Evolutionary conservation across 495 filamentous ascomycete genomes (phyloP), one percentile per base, ranked within the genome.

Genomic region (Mycothermus thermophilus): DNA sequence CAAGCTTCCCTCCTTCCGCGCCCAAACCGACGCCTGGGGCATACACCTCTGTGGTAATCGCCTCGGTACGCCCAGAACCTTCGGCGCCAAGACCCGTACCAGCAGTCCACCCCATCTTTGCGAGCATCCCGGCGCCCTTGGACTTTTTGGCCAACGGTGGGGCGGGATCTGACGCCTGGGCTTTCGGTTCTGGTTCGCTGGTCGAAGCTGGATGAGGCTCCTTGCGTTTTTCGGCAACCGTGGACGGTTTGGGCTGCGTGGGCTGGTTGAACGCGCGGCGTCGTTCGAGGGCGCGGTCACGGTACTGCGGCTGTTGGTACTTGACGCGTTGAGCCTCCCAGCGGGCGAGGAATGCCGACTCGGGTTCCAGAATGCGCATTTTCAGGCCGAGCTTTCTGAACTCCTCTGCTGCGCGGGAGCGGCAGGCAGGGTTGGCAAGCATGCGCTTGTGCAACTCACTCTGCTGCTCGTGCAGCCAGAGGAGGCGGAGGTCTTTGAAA

Each of bases 21-120:
- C 87, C 87, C 15, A 95, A 56, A 5, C 87, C 87, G 0, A 90
- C 86, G 11, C 87, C 87, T 20, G 78, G 74, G 2, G 74, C 71
- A 52, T 93, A 95, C 22, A 83, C 69, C 30, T 82, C 75, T 0
- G 82, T 81, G 9, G 75, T 66, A 35, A 95, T 80, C 0, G 82
- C 79, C 12, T 77, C 77, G 0, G 75, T 83, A 32, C 77, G 71
- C 3, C 86, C 87, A 1, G 76, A 75, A 0, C 85, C 81, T 43
- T 79, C 71, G 2, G 79, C 82, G 27, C 87, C 87, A 13, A 95
- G 62, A 1, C 87, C 87, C 37, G 75, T 68, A 1, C 86, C 86
- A 2, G 72, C 72, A 9, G 67, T 76, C 82, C 82, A 93, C 11
- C 86, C 86, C 83, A 93, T 92, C 60, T 93, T 93, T 32, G 79